phyloP scores from a whole-genome alignment of 495 filamentous ascomycete species.

The Glarea lozoyensis region DNA sequence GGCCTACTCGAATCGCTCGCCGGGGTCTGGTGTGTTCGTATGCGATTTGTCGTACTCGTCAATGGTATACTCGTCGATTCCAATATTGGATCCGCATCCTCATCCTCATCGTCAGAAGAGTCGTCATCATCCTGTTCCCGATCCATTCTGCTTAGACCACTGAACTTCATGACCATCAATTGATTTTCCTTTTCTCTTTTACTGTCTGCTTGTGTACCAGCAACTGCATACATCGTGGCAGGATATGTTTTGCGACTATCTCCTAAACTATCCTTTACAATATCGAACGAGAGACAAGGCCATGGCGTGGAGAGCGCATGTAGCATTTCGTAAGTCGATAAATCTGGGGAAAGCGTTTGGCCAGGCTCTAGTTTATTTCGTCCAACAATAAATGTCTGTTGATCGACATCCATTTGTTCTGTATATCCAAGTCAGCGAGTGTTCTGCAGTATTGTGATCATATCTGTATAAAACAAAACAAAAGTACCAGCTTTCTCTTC shows the following conservation, averaged over 20 bases:
- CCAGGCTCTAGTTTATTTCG: slow-evolving; percentile 77
- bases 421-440: slow-evolving; percentile 9
- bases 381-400: slow-evolving; percentile 87
- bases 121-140: slow-evolving; percentile 50
- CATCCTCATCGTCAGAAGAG: slow-evolving; percentile 59
- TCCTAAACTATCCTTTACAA: slow-evolving; percentile 79
- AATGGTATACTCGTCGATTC: slow-evolving; percentile 84
- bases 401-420: slow-evolving; percentile 86
- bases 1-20: slow-evolving; percentile 58
- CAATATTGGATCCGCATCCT: slow-evolving; percentile 86
- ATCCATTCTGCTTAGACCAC: slow-evolving; percentile 79
- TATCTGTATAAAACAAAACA: neutral
- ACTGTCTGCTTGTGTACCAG: slow-evolving; percentile 84
- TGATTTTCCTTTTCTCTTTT: slow-evolving; percentile 74
- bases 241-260: slow-evolving; percentile 86
- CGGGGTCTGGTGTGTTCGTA: slow-evolving; percentile 71
- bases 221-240: slow-evolving; percentile 85
- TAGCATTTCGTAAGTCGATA: slow-evolving; percentile 91
- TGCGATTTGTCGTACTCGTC: slow-evolving; percentile 81
- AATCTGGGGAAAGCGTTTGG: slow-evolving; percentile 83
- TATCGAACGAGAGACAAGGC: slow-evolving; percentile 95
- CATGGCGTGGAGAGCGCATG: slow-evolving; percentile 86
- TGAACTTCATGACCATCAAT: slow-evolving; percentile 91
- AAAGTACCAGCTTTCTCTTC: slow-evolving; percentile 62
- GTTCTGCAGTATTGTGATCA: too few relatives aligned